These are phyloP conservation scores for Artemisia argyi DNA, from an alignment of 129 eudicot species.

Conservation along the genomic window DNA sequence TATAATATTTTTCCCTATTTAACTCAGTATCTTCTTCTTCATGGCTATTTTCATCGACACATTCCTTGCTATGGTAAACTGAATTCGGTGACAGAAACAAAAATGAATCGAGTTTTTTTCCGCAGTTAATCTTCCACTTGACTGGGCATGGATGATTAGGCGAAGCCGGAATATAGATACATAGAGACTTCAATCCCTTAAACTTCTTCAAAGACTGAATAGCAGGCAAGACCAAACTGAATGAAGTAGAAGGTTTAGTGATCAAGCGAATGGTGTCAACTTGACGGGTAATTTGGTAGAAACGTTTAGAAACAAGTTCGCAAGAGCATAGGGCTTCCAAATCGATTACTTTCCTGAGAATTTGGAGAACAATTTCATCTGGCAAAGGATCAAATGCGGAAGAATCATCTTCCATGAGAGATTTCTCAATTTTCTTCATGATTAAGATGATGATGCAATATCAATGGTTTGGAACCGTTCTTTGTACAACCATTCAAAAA, in stretches of 20 bases:
- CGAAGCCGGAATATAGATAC: slow-evolving; percentile 1
- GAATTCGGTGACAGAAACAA: slow-evolving; percentile 7
- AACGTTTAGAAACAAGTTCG: too few relatives aligned
- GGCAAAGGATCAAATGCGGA: too few relatives aligned
- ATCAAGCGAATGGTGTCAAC: background rate
- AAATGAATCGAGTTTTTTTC: slow-evolving; percentile 15
- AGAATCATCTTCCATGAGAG: too few relatives aligned
- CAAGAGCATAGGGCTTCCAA: too few relatives aligned
- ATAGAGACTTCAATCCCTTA: slow-evolving; percentile 17
- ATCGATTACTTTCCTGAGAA: too few relatives aligned
- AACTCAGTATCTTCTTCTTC: background rate
- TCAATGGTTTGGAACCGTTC: too few relatives aligned
- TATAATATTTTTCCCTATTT: background rate
- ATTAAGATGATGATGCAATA: too few relatives aligned
- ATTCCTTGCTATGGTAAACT: background rate
- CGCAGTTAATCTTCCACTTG: slow-evolving; percentile 26
- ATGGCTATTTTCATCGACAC: background rate
- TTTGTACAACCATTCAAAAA: too few relatives aligned
- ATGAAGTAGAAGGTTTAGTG: background rate
- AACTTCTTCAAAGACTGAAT: slow-evolving; percentile 13
- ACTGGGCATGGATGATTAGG: background rate
- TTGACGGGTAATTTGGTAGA: too few relatives aligned
- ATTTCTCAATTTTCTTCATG: too few relatives aligned
- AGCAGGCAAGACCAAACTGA: background rate
- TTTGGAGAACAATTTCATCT: too few relatives aligned